phyloP scores from a whole-genome alignment of 2,329 filamentous ascomycete species.

The Pyricularia grisea region DNA sequence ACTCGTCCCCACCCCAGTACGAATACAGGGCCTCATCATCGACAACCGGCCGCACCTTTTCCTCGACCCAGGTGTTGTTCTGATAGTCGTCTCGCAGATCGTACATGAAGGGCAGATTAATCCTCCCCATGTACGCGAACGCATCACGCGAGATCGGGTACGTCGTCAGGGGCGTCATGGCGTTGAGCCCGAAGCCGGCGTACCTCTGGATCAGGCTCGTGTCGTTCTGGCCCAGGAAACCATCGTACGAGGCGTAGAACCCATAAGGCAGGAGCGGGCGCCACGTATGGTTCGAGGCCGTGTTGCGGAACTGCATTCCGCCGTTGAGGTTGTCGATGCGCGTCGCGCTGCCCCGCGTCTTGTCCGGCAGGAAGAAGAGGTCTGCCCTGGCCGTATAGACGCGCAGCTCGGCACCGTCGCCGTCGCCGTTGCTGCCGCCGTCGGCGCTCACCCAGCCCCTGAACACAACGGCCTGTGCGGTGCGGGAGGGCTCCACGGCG shows the following conservation, averaged over 20 bases:
- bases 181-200: conserved; percentile 29
- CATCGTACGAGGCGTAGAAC: conserved; percentile 32
- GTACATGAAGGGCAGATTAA: conserved; percentile 32
- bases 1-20: conserved; percentile 25
- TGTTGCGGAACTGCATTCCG: conserved; percentile 28
- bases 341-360: conserved; percentile 29
- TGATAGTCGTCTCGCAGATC: conserved; percentile 33
- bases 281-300: conserved; percentile 23
- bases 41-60: neutral
- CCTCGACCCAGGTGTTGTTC: conserved; percentile 24
- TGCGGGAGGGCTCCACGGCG: conserved; percentile 22
- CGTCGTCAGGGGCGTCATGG: conserved; percentile 31
- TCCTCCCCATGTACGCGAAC: conserved; percentile 28
- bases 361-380: conserved; percentile 32
- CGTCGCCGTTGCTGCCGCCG: neutral
- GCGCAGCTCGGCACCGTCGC: conserved; percentile 11
- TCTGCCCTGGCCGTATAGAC: conserved; percentile 26
- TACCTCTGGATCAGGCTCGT: conserved; percentile 24
- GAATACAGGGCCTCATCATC: conserved; percentile 15
- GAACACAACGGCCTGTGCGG: conserved; percentile 29
- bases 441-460: conserved; percentile 19
- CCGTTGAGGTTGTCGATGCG: conserved; percentile 36
- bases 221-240: conserved; percentile 30
- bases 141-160: conserved; percentile 21
- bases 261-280: conserved; percentile 33